Conservation (phyloP, 441 rosid species). For the Pelargonium australe region DNA sequence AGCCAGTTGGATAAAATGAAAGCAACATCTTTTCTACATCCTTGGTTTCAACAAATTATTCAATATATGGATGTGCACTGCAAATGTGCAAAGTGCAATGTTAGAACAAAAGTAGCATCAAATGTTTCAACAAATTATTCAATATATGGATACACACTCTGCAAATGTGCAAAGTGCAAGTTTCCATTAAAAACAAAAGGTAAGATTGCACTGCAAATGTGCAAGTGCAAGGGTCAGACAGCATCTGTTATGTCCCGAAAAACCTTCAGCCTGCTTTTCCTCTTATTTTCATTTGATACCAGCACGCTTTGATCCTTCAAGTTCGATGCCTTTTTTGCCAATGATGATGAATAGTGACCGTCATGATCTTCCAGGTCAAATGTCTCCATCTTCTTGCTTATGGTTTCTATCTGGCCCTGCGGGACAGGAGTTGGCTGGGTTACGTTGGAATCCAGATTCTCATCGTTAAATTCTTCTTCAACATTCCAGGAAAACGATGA, state of each 20-base stretch:
- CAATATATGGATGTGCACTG: no score
- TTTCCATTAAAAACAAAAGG: no score
- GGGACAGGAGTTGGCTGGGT: conserved; percentile 16
- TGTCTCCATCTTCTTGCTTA: conserved; percentile 25
- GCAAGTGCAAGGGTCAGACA: background rate
- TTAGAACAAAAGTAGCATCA: no score
- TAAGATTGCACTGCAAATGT: background rate
- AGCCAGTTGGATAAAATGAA: no score
- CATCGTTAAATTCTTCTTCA: conserved; percentile 30
- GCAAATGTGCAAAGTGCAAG: no score
- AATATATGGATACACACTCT: no score
- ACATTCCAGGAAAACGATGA: conserved; percentile 8
- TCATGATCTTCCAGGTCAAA: conserved; percentile 20
- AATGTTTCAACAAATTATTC: no score
- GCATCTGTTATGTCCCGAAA: conserved; percentile 43
- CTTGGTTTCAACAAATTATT: no score
- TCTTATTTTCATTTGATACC: conserved; percentile 9
- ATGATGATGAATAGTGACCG: background rate
- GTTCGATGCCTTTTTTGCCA: background rate
- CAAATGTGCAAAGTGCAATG: no score
- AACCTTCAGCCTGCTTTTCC: conserved; percentile 44
- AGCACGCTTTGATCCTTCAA: background rate
- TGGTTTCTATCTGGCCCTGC: conserved; percentile 22
- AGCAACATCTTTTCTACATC: no score
- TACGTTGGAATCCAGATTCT: conserved; percentile 42